A percentile compares a stretch with the other conserved stretches of the same genome.
These are phyloP conservation scores for Pichia sp. DNA, from an alignment of 1,139 yeast species.

Conservation along the genomic window DNA sequence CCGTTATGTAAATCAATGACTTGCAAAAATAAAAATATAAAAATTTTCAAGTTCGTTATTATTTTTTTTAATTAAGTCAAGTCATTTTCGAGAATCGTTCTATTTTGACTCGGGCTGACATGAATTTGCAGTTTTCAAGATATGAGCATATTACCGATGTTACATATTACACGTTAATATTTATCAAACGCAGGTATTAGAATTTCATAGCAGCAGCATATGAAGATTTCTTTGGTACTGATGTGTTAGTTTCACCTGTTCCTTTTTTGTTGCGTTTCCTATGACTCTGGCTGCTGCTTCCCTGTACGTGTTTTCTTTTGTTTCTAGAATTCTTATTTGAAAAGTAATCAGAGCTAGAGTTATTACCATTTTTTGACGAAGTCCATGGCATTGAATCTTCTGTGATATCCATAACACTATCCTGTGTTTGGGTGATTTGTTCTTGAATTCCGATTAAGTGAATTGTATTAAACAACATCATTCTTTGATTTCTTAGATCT, in stretches of 20 bases:
- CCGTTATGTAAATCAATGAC: neutral
- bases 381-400: neutral
- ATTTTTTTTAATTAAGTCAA: neutral
- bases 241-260: neutral
- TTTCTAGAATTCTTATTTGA: neutral
- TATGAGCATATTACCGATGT: too few relatives aligned
- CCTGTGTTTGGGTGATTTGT: neutral
- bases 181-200: neutral
- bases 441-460: neutral
- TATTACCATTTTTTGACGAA: neutral
- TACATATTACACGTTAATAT: too few relatives aligned
- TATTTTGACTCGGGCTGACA: neutral
- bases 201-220: neutral
- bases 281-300: neutral
- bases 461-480: constrained; percentile 8
- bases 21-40: neutral
- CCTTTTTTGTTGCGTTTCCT: neutral
- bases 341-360: constrained; percentile 3
- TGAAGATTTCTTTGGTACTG: neutral
- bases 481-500: constrained; percentile 25
- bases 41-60: neutral
- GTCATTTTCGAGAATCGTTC: neutral
- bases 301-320: neutral
- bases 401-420: neutral
- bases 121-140: neutral